Evolutionary conservation across 306 rosid genomes (phyloP).

Genomic region (Fragaria vesca): DNA sequence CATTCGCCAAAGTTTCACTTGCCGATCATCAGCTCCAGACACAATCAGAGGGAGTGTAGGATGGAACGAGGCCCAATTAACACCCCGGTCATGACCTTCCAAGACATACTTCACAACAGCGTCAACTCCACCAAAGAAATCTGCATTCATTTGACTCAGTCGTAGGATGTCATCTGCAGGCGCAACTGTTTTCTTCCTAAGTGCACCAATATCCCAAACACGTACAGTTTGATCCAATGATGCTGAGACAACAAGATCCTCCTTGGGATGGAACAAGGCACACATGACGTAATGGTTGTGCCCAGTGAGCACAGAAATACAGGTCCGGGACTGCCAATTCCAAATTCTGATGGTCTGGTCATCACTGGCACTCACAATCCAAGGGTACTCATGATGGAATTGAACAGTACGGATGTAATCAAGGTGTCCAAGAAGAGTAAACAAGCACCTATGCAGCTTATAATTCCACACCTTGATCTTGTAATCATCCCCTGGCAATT

Average conservation of each 20-base stretch:
- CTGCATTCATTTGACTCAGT: slow-evolving; percentile 85
- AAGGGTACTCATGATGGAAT: slow-evolving; percentile 82
- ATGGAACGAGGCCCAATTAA: slow-evolving; percentile 91
- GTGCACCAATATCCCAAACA: slow-evolving; percentile 92
- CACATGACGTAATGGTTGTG: slow-evolving; percentile 96
- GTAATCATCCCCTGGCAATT: slow-evolving; percentile 84
- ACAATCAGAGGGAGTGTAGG: slow-evolving; percentile 86
- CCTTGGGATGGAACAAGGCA: slow-evolving; percentile 82
- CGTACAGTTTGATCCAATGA: slow-evolving; percentile 90
- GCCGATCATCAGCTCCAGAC: slow-evolving; percentile 93
- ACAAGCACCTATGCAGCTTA: slow-evolving; percentile 90
- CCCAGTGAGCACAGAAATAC: slow-evolving; percentile 86
- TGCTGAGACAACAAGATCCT: slow-evolving; percentile 87
- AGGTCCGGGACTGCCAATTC: slow-evolving; percentile 96
- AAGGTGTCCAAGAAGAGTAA: slow-evolving; percentile 90
- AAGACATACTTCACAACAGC: slow-evolving; percentile 83
- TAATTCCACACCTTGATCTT: slow-evolving; percentile 96
- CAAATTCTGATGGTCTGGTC: slow-evolving; percentile 90
- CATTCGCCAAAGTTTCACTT: slow-evolving; percentile 92
- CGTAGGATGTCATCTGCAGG: slow-evolving; percentile 81
- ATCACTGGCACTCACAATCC: slow-evolving; percentile 95
- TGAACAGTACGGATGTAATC: slow-evolving; percentile 94
- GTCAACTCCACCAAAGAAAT: slow-evolving; percentile 85
- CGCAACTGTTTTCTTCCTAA: slow-evolving; percentile 74
- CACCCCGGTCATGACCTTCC: slow-evolving; percentile 97